Base-by-base conservation (phyloP, 2,329 filamentous ascomycete genomes). In the Calonectria pauciramosa region DNA sequence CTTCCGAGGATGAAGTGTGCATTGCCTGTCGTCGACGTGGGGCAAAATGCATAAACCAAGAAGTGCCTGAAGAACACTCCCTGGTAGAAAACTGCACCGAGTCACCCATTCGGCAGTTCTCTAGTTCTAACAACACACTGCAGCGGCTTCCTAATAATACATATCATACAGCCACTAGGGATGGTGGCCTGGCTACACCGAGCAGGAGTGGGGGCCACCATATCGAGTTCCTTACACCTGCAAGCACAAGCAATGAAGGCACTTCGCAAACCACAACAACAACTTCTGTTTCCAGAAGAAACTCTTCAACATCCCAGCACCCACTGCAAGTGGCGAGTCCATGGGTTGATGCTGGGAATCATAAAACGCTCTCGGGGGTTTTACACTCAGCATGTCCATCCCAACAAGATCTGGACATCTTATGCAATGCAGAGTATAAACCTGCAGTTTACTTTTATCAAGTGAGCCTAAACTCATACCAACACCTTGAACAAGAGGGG, bases 1-100 rank as follows among this genome's bases (percentile, higher is more conserved):
- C 51, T 0, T 30, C 68, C 13, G 52, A 52, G n/a, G 68, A 52
- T 20, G n/a, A 36, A 11, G n/a, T 51, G 1, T 70, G 71, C 23
- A 34, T 28, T 18, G 66, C 56, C 11, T 73, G 71, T 52, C 38
- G 20, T 9, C 59, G 67, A 7, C 71, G 71, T 2, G 66, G 49
- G 11, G 56, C 71, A 36, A 36, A 52, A 4, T 73, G 71, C 44
- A 49, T 73, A 32, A 30, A 68, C 49, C 71, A 73, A 26, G 71
- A 70, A 23, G 26, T 56, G 10, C 51, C 51, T 13, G 66, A 68
- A 16, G 26, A 68, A n/a, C 65, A 23, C 30, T 41, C 52, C 16
- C 34, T 20, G 13, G 26, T 28, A 3, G 34, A 54, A 28, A 68
- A 54, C 20, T 20, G 32, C 16, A 30, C 10, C 32, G 36, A 26